Evolutionary conservation across 805 yeast genomes (phyloP), one percentile per base, ranked within the genome.

Genomic region (Pichia gijzeniarum): DNA sequence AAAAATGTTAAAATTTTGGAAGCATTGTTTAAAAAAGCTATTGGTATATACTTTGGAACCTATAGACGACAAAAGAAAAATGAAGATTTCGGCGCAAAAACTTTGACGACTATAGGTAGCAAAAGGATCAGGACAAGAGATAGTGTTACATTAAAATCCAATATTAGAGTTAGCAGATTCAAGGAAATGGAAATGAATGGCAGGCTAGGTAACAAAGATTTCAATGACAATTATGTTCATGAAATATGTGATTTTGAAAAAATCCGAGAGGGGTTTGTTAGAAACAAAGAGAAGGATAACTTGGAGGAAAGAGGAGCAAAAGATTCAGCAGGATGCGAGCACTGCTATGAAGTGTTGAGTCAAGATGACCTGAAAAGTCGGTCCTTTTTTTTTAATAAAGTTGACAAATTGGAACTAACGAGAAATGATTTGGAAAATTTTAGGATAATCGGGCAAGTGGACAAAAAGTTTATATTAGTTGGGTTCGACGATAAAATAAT

Each of bases 401-500:
- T 28, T 19, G 20, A 22, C 4, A 18, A 45, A 5, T 4, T 32
- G 17, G 19, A 39, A 18, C 16, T 49, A 12, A 22, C 50, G 3
- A 53, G 53, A 16, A 44, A 44, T 1, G 57, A 61, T 25, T 43
- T 70, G 10, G 31, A 36, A 1, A 27, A 48, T 1, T 48, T 55
- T 38, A 48, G 54, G 7, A 69, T 79, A 0, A 65, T 82, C 5
- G 68, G 73, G 4, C 95, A 86, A 57, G 63, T 85, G 3, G 86
- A 79, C 38, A 55, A 62, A 3, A 84, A 82, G 56, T 85, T 85
- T 55, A 77, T 88, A 8, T 63, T 87, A 4, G 59, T 74, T 2
- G 66, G 60, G 20, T 17, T 53, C 6, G 43, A 41, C 13, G 20
- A 36, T 12, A 18, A 17, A 6, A 30, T 49, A 14, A 59, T 76